phyloP scores from a whole-genome alignment of 495 filamentous ascomycete genomes.

The Penicillium odoratum region DNA sequence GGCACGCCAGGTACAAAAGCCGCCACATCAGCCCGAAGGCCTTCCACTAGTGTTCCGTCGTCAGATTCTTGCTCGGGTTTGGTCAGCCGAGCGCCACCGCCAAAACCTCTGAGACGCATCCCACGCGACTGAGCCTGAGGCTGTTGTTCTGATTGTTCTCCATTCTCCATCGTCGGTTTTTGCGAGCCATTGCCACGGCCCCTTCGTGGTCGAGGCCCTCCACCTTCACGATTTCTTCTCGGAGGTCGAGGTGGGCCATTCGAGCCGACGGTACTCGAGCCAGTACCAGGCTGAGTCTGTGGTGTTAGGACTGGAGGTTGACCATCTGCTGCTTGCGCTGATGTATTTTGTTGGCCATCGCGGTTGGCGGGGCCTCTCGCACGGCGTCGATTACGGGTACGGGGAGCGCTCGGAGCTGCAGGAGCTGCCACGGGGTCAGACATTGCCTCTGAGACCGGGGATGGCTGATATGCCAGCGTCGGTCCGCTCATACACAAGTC shows the following conservation, averaged over 20 bases:
- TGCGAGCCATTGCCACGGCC: slow-evolving; percentile 25
- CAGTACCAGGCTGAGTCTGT: slow-evolving; percentile 3
- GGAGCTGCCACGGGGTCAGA: slow-evolving; percentile 18
- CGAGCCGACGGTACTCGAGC: slow-evolving; percentile 7
- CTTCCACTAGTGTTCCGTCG: slow-evolving; percentile 23
- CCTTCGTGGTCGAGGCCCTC: slow-evolving; percentile 38
- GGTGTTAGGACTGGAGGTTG: slow-evolving; percentile 10
- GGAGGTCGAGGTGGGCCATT: slow-evolving; percentile 26
- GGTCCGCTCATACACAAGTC: slow-evolving; percentile 19
- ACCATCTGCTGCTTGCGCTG: slow-evolving; percentile 10
- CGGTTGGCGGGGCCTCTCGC: slow-evolving; percentile 34
- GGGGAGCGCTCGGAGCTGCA: slow-evolving; percentile 27
- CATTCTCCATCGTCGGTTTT: slow-evolving; percentile 24
- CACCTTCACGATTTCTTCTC: slow-evolving; percentile 38
- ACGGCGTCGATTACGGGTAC: slow-evolving; percentile 33
- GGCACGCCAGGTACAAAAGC: slow-evolving; percentile 61
- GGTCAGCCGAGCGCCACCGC: slow-evolving; percentile 55
- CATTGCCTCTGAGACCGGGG: slow-evolving; percentile 22
- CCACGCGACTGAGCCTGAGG: slow-evolving; percentile 17
- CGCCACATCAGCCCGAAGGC: slow-evolving; percentile 52
- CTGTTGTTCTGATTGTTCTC: slow-evolving; percentile 17
- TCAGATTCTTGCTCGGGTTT: slow-evolving; percentile 28
- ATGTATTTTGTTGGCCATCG: slow-evolving; percentile 16
- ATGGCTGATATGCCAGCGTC: slow-evolving; percentile 2
- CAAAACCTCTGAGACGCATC: slow-evolving; percentile 52